Base-by-base conservation (phyloP, 179 eudicot genomes). In the Nepenthes alata region DNA sequence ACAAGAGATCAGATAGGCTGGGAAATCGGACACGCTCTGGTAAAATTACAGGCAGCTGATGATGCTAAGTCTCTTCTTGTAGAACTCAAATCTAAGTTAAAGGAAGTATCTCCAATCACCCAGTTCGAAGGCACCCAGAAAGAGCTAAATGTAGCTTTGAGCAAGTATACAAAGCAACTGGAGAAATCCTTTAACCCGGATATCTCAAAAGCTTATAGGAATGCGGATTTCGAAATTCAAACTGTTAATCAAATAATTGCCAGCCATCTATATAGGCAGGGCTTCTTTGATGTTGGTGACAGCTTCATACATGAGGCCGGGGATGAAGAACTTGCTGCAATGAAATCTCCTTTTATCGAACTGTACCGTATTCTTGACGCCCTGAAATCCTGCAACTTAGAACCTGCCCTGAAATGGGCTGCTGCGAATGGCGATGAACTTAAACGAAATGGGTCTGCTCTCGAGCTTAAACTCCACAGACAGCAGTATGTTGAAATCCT, bases 341-440 rank as follows among this genome's bases (percentile, higher is more conserved):
- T 68, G 70, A 85, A 80, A 78, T 71, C 75, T 57, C 81, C 80
- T 35, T 89, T 81, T 62, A 52, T 77, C 2, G 88, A 91, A 69
- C 80, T 89, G 98, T 86, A 73, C 70, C 69, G 73, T n/a, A 86
- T 89, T 61, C 83, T 82, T 37, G 85, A 86, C 70, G 86, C 96
- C 62, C 78, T 91, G 71, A 84, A 66, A 63, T 72, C 80, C 37
- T 69, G 67, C 53, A 71, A 89, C 70, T 66, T 89, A 58, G 88
- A 75, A 49, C 95, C 96, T 0, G 96, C 98, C 51, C 70, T 89
- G 51, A 75, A 61, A 9, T 91, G 96, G 96, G 89, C 81, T 3
- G 53, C 77, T 2, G 55, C 41, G 12, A 89, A 91, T 66, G 71
- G 72, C n/a, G 90, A 86, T 50, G 77, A 81, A 63, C 80, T 91